These are phyloP conservation scores for Megacollybia marginata DNA, from an alignment of 768 basidiomycete genomes.

Conservation along the genomic window DNA sequence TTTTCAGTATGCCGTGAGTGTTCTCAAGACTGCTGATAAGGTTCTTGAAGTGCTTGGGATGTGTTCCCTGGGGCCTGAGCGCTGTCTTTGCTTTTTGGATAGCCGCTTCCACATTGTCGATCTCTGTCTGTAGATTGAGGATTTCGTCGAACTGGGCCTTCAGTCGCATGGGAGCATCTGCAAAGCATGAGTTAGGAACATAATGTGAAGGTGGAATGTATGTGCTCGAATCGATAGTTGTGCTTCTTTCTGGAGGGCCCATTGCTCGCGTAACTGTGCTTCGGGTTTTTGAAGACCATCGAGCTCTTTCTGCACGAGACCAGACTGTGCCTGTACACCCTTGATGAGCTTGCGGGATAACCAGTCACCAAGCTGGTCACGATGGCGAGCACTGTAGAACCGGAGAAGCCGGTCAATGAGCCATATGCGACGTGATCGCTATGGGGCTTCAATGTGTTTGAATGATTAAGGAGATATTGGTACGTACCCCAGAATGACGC, in stretches of 20 bases:
- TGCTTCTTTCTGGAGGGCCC: constrained; percentile 1
- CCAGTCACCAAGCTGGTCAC: neutral
- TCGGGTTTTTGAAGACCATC: neutral
- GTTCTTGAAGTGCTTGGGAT: neutral
- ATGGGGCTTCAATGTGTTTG: neutral
- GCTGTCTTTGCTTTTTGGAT: neutral
- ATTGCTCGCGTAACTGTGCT: neutral
- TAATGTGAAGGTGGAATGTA: neutral
- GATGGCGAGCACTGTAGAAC: neutral
- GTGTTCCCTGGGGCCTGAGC: neutral
- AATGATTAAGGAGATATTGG: neutral
- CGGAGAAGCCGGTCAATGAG: neutral
- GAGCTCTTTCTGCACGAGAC: neutral
- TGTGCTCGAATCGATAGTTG: constrained; percentile 3
- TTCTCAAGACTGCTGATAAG: neutral
- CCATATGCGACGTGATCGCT: neutral
- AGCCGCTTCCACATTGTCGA: neutral
- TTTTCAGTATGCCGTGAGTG: neutral
- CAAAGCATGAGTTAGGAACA: neutral
- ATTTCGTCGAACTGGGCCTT: neutral
- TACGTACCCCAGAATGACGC: constrained; percentile 1
- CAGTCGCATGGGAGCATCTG: neutral
- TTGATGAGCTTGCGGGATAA: neutral
- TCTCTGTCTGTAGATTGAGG: neutral
- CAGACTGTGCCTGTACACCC: neutral